Base-by-base conservation (phyloP, 2,329 filamentous ascomycete species). In the Pseudocercospora ulei region DNA sequence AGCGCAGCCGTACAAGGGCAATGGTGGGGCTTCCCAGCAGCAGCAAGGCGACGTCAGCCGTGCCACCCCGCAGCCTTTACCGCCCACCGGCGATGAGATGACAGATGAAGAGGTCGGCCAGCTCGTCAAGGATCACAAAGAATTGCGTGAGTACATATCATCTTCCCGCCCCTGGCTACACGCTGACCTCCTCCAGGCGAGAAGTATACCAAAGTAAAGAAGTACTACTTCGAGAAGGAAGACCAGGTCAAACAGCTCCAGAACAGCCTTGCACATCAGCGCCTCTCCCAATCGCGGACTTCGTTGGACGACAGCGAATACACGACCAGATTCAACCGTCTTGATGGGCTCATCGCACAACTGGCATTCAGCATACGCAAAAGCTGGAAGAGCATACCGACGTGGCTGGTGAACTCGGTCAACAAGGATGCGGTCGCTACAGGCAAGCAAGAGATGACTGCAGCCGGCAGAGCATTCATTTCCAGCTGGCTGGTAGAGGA, bases 151-250 rank as follows among this genome's bases (percentile, higher is more conserved):
- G 65, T 51, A 5, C 19, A 17, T n/a, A n/a, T 26, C 13, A 22
- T 25, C 14, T 23, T 11, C 8, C 8, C 1, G 12, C 11, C 14
- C n/a, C 9, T 7, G 23, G 6, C 1, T 14, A 3, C 14, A 35
- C 27, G 29, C 49, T 54, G 22, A 54, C 41, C 14, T 25, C 4
- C 18, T 43, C 43, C 36, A 94, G 87, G 90, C 56, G 77, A 76
- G 51, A 98, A 98, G 66, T 98, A 98, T 61, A 92, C 92, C 61
- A 94, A 95, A 59, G 88, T 98, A 41, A 98, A 98, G 68, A 79
- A 86, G 39, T 82, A 95, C 54, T 98, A 95, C 60, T 96, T 96
- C 61, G 90, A 96, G 49, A 80, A 93, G 53, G 82, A 80, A 50
- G 72, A 78, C 11, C 87, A 95, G 62, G 82, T 96, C 14, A 88